A percentile compares a stretch with the other conserved stretches of the same genome.
These are phyloP conservation scores for Moesziomyces sp. DNA, from an alignment of 1,284 basidiomycete species.

Conservation along the genomic window DNA sequence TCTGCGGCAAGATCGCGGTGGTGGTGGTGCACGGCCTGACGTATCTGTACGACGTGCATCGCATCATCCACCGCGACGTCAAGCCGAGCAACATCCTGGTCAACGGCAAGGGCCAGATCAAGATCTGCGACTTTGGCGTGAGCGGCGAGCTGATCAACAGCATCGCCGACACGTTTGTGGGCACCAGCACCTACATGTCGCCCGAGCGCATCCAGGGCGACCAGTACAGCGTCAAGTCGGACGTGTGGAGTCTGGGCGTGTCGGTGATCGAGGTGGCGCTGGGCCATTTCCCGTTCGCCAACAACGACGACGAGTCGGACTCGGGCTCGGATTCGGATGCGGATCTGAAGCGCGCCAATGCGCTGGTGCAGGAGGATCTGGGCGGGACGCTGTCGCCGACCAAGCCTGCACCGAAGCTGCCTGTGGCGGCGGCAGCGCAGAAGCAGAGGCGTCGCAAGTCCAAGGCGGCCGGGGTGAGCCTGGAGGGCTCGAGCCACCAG, in stretches of 20 bases:
- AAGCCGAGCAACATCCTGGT: constrained; percentile 98
- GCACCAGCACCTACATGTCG: constrained; percentile 99
- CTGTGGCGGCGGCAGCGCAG: constrained; percentile 25
- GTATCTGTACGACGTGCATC: constrained; percentile 97
- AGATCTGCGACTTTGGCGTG: constrained; percentile 98
- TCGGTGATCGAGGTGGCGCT: constrained; percentile 92
- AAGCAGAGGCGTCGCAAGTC: constrained; percentile 67
- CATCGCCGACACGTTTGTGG: constrained; percentile 98
- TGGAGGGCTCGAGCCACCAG: constrained; percentile 89
- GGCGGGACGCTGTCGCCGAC: constrained; percentile 57
- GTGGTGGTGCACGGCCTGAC: constrained; percentile 93
- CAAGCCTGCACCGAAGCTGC: constrained; percentile 41
- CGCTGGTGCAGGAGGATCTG: constrained; percentile 42
- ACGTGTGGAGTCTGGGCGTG: constrained; percentile 96
- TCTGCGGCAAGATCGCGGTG: constrained; percentile 89
- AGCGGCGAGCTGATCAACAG: constrained; percentile 98
- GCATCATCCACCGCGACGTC: constrained; percentile 99
- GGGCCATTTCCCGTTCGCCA: constrained; percentile 86
- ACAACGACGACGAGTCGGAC: constrained; percentile 40
- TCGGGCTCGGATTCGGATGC: constrained; percentile 32
- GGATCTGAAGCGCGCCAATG: constrained; percentile 13
- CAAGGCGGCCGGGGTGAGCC: constrained; percentile 77
- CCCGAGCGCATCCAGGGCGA: constrained; percentile 98
- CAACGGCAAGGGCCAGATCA: constrained; percentile 93
- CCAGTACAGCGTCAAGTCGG: constrained; percentile 95